Evolutionary conservation across 768 basidiomycete genomes (phyloP), one percentile per base, ranked within the genome.

Genomic region (Termitomyces sp.): DNA sequence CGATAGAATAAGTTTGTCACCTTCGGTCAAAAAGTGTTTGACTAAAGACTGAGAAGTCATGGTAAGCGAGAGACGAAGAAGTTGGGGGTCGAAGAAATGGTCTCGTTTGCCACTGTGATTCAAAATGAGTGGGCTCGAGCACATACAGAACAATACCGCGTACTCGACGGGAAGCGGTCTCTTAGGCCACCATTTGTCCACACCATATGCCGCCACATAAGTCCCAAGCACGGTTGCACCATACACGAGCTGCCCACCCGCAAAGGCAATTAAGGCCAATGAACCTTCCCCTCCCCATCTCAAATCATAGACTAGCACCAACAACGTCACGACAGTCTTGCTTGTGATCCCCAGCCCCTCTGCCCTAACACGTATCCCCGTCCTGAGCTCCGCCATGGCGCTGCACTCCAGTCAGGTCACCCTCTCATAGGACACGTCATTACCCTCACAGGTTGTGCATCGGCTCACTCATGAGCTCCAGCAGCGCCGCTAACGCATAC

Each of bases 1-100:
- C 0, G 91, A 91, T 17, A 99, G 78, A 11, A 96, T 80, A 44
- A 98, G 74, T 65, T 97, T 93, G 69, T 99, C 97, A 3, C 92
- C 94, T 66, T 98, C 97, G 0, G 96, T 98, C 28, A 99, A 75
- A 60, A 98, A 81, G 69, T 98, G 97, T 69, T 99, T 99, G 60
- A 98, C 78, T 3, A 97, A 60, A 0, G 90, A 93, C 68, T 98
- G 97, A 1, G 78, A 78, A 21, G 93, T 94, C 84, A 98, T 90
- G 0, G 88, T 91, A 50, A 83, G 70, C 0, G 93, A 89, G 6
- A 98, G 77, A 21, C 74, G 71, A 12, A 91, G 69, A 15, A 83
- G 67, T 30, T 73, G 65, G 8, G 62, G 75, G 77, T 71, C 68
- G 38, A 72, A 67, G 35, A 64, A 65, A 6, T 44, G 37, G 12